Percentiles rank a stretch among this genome's conserved stretches.
phyloP scores from a whole-genome alignment of 495 filamentous ascomycete genomes.

The Trichoderma reesei region DNA sequence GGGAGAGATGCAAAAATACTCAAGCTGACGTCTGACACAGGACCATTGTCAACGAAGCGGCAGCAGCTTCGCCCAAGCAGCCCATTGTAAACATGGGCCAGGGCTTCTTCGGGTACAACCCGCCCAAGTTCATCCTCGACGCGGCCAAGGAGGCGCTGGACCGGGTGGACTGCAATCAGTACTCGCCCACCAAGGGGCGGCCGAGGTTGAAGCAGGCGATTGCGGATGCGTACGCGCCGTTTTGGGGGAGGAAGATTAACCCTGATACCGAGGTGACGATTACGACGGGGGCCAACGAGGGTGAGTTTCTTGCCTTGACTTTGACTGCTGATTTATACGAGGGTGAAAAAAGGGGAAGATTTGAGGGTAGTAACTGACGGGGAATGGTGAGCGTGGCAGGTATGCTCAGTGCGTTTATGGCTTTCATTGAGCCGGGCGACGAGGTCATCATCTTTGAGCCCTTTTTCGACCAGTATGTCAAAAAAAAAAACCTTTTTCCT shows the following conservation, averaged over 20 bases:
- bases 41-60: conserved; percentile 93
- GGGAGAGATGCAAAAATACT: not conserved
- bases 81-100: conserved; percentile 95
- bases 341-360: too few species aligned
- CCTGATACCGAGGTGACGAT: conserved; percentile 88
- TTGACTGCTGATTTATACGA: too few species aligned
- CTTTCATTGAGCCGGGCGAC: conserved; percentile 84
- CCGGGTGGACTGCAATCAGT: conserved; percentile 96
- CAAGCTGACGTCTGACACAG: conserved; percentile 29
- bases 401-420: conserved; percentile 97
- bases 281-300: conserved; percentile 95
- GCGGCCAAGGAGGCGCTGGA: conserved; percentile 85
- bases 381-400: conserved; percentile 23
- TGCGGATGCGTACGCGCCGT: conserved; percentile 78
- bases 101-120: conserved; percentile 98
- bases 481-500: not conserved
- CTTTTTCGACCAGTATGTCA: conserved; percentile 88
- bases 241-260: conserved; percentile 69
- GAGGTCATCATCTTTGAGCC: conserved; percentile 98
- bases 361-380: too few species aligned
- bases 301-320: conserved; percentile 24
- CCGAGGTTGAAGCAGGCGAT: conserved; percentile 85
- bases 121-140: conserved; percentile 80
- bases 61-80: conserved; percentile 69
- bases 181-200: conserved; percentile 88